These are phyloP conservation scores for Ganoderma meredithae DNA, from an alignment of 1,284 basidiomycete genomes.

Conservation along the genomic window DNA sequence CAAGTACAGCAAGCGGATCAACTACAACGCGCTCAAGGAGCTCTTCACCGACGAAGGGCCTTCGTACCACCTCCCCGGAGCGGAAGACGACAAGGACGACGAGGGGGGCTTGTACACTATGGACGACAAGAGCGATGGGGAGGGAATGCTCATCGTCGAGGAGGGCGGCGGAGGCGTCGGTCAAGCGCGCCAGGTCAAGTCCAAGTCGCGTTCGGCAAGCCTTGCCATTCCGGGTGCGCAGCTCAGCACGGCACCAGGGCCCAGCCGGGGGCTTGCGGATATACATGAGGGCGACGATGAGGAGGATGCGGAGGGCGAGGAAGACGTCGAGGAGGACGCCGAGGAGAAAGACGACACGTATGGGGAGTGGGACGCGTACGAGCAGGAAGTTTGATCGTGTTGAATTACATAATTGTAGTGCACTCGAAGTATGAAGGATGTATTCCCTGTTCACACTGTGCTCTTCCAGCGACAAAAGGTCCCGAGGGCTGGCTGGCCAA, in stretches of 20 bases:
- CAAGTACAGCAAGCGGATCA: slow-evolving; percentile 89
- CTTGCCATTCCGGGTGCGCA: slow-evolving; percentile 18
- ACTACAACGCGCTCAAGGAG: slow-evolving; percentile 85
- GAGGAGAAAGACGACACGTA: slow-evolving; percentile 47
- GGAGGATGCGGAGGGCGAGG: slow-evolving; percentile 38
- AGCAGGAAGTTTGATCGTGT: slow-evolving; percentile 49
- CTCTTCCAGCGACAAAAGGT: not conserved
- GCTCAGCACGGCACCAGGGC: slow-evolving; percentile 12
- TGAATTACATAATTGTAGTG: not conserved
- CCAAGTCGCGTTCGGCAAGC: slow-evolving; percentile 31
- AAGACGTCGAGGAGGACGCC: slow-evolving; percentile 41
- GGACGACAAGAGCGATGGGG: slow-evolving; percentile 63
- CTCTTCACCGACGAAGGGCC: slow-evolving; percentile 67
- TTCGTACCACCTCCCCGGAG: slow-evolving; percentile 40
- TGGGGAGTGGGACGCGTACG: slow-evolving; percentile 50
- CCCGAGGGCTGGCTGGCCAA: not conserved
- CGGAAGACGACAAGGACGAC: slow-evolving; percentile 46
- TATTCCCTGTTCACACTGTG: not conserved
- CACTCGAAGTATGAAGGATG: not conserved
- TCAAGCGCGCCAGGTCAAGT: slow-evolving; percentile 28
- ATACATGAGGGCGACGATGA: slow-evolving; percentile 34
- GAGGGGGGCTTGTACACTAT: slow-evolving; percentile 44
- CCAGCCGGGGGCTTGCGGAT: slow-evolving; percentile 28
- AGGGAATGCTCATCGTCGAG: slow-evolving; percentile 54
- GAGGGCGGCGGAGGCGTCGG: slow-evolving; percentile 51